Evolutionary conservation across 2,329 filamentous ascomycete species (phyloP).

Genomic region (Eutypella sp.): DNA sequence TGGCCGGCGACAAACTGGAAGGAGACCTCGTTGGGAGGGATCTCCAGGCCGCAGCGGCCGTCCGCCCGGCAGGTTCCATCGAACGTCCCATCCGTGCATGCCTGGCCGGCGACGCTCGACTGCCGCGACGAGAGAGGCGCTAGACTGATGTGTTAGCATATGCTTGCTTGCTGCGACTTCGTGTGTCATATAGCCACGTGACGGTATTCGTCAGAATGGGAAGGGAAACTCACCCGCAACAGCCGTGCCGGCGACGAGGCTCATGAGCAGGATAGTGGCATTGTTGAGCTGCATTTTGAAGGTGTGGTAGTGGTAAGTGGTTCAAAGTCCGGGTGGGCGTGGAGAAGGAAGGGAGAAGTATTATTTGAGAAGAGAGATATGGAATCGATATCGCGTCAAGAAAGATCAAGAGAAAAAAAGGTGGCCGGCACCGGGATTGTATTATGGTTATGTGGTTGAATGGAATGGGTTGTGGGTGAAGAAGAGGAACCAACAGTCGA

Average conservation of each 20-base stretch:
- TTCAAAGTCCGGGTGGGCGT: background rate
- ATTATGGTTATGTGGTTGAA: background rate
- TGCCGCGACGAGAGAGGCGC: background rate
- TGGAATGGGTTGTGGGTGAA: background rate
- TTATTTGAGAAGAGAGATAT: background rate
- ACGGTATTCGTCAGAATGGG: background rate
- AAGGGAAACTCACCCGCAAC: background rate
- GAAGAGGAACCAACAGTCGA: too few relatives aligned
- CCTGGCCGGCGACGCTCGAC: background rate
- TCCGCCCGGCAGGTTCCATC: background rate
- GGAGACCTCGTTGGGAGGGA: slow-evolving; percentile 2
- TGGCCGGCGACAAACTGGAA: background rate
- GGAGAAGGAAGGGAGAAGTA: too few relatives aligned
- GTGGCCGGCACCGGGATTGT: background rate
- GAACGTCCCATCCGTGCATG: slow-evolving; percentile 2
- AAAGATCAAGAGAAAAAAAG: too few relatives aligned
- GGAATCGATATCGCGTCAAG: background rate
- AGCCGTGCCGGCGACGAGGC: background rate
- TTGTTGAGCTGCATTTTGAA: background rate
- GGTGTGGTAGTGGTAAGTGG: background rate
- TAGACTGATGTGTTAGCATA: background rate
- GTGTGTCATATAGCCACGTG: too few relatives aligned
- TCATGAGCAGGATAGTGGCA: background rate
- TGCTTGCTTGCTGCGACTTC: background rate
- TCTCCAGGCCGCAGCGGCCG: slow-evolving; percentile 1